Conservation (phyloP, 345 rosid genomes). For the Arabidopsis arenosa region DNA sequence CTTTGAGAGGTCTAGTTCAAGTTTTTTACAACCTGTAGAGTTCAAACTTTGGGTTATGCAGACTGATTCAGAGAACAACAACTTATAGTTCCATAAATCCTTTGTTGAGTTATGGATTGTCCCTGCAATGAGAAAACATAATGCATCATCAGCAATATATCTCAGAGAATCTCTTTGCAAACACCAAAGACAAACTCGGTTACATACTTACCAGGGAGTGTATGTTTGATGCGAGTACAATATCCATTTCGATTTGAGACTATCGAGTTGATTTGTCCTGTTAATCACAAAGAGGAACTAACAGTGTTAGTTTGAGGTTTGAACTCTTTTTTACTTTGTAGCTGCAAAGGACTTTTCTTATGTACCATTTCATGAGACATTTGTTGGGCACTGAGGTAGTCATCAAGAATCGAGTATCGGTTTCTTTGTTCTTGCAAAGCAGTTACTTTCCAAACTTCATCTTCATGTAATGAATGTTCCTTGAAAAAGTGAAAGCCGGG, state of each 20-base stretch:
- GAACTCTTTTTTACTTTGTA: neutral
- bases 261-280: conserved; percentile 51
- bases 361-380: conserved; percentile 40
- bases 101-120: conserved; percentile 54
- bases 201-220: no score
- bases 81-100: conserved; percentile 56
- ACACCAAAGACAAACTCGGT: no score
- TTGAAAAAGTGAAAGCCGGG: conserved; percentile 38
- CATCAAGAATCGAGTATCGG: conserved; percentile 36
- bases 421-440: conserved; percentile 56
- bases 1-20: neutral
- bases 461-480: conserved; percentile 57
- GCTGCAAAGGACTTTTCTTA: neutral
- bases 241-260: conserved; percentile 50
- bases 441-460: conserved; percentile 50
- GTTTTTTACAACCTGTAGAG: no score
- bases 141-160: conserved; percentile 4
- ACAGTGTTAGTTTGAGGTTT: neutral
- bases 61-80: conserved; percentile 12
- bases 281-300: conserved; percentile 20
- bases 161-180: conserved; percentile 28
- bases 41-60: conserved; percentile 3
- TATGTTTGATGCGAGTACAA: conserved; percentile 21
- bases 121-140: conserved; percentile 48
- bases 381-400: conserved; percentile 36